Percentiles rank a stretch among this genome's conserved stretches.
phyloP scores from a whole-genome alignment of 140 eudicot species.

The Stevia rebaudiana region DNA sequence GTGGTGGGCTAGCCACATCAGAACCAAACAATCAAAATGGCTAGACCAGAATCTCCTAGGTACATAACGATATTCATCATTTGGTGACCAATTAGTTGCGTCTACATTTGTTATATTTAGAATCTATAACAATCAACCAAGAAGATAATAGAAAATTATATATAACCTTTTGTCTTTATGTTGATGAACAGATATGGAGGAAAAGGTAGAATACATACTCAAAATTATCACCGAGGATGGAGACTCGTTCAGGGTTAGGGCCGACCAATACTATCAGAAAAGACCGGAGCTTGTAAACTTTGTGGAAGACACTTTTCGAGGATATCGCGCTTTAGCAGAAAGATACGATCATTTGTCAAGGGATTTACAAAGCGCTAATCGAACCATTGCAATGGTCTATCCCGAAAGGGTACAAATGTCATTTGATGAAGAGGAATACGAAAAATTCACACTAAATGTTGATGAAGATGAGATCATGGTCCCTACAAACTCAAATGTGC shows the following conservation, averaged over 20 bases:
- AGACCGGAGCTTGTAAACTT: constrained; percentile 56
- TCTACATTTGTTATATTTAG: background rate
- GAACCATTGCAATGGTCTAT: constrained; percentile 50
- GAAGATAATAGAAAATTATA: background rate
- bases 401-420: constrained; percentile 54
- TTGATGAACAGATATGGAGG: constrained; percentile 57
- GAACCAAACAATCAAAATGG: constrained; percentile 75
- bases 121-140: background rate
- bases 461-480: constrained; percentile 16
- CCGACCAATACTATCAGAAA: constrained; percentile 62
- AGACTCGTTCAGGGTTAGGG: constrained; percentile 55
- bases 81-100: background rate
- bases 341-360: constrained; percentile 61
- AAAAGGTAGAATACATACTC: constrained; percentile 51
- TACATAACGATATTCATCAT: too few relatives aligned
- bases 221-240: constrained; percentile 62
- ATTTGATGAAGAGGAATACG: constrained; percentile 50
- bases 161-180: background rate
- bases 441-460: background rate
- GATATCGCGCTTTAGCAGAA: constrained; percentile 66
- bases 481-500: constrained; percentile 6
- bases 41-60: constrained; percentile 61
- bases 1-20: constrained; percentile 82
- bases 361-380: constrained; percentile 65
- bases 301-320: constrained; percentile 55